phyloP scores from a whole-genome alignment of 1,284 basidiomycete genomes.

The Rhodotorula sp. region DNA sequence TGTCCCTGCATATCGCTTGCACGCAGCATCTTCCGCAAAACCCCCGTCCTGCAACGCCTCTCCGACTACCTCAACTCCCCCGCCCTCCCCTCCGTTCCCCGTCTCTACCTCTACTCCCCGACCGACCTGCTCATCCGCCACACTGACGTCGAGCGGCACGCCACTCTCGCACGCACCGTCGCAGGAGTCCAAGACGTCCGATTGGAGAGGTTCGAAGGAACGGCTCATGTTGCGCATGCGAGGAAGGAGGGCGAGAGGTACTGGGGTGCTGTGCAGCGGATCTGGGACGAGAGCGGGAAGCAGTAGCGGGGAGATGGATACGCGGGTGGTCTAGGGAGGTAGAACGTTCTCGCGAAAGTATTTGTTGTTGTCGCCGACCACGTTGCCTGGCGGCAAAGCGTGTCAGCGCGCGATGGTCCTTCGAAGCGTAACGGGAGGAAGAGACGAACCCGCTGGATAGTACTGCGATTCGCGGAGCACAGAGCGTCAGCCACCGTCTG shows the following conservation, averaged over 20 bases:
- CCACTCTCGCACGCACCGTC: background rate
- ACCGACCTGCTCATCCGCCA: constrained; percentile 29
- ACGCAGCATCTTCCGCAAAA: constrained; percentile 15
- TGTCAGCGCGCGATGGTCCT: background rate
- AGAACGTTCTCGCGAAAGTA: constrained; percentile 13
- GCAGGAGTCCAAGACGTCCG: constrained; percentile 10
- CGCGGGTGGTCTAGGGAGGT: background rate
- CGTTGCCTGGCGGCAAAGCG: background rate
- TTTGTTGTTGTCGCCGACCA: background rate
- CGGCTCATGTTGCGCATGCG: constrained; percentile 33
- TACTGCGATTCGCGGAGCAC: background rate
- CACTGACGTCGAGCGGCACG: constrained; percentile 31
- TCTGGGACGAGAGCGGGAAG: constrained; percentile 24
- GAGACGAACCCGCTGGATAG: background rate
- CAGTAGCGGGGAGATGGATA: background rate
- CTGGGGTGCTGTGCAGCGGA: constrained; percentile 20
- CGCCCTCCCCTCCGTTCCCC: constrained; percentile 22
- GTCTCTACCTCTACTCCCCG: constrained; percentile 34
- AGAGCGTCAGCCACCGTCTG: background rate
- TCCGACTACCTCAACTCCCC: constrained; percentile 20
- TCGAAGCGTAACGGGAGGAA: background rate
- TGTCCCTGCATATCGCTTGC: too few species aligned
- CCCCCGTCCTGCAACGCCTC: constrained; percentile 13
- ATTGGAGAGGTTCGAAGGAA: constrained; percentile 27
- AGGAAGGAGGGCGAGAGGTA: constrained; percentile 27